Evolutionary conservation across 257 asterid species (phyloP).

Genomic region (Henckelia pumila): DNA sequence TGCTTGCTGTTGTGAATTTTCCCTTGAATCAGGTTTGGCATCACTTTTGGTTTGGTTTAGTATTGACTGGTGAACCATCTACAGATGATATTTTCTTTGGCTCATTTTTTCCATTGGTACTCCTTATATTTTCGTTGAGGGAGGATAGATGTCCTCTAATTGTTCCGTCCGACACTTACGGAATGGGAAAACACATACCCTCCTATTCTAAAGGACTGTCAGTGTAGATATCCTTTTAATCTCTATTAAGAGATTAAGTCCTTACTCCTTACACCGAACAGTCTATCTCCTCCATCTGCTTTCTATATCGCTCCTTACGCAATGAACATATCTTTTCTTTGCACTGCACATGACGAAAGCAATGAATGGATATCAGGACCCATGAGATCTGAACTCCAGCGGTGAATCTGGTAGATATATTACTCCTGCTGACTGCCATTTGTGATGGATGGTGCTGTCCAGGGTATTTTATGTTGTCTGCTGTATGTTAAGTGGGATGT

Average conservation of each 20-base stretch:
- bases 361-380: not conserved
- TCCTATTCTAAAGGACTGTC: not conserved
- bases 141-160: no score
- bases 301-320: not conserved
- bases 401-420: not conserved
- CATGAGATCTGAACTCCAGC: not conserved
- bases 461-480: not conserved
- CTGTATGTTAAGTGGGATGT: not conserved
- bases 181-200: not conserved
- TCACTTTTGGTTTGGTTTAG: not conserved
- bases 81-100: not conserved
- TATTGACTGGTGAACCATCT: not conserved
- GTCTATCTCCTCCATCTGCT: not conserved
- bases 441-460: not conserved
- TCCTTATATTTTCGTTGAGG: no score
- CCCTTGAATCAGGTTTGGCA: not conserved
- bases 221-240: not conserved
- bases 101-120: not conserved
- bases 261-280: not conserved
- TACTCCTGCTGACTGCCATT: not conserved
- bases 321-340: not conserved
- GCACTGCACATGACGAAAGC: not conserved
- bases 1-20: not conserved
- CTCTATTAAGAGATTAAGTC: not conserved
- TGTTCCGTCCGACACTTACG: not conserved